Evolutionary conservation across 305 asterid genomes (phyloP).

Genomic region (Lippia alba): DNA sequence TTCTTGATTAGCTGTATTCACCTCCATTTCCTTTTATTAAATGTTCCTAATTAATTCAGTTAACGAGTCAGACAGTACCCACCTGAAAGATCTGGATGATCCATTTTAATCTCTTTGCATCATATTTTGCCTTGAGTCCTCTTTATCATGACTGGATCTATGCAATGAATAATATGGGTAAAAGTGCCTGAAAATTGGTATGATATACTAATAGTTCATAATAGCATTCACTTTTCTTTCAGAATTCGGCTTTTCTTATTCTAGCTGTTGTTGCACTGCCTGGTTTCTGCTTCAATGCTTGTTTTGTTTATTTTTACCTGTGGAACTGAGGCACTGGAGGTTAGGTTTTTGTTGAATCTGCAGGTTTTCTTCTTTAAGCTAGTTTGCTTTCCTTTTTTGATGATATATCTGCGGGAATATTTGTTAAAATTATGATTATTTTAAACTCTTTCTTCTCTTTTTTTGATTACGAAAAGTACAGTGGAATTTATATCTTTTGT

Average conservation of each 20-base stretch:
- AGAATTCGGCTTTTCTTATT: slow-evolving; percentile 22
- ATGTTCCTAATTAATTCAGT: slow-evolving; percentile 14
- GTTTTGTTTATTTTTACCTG: slow-evolving; percentile 20
- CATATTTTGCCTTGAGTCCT: neutral
- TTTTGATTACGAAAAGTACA: neutral
- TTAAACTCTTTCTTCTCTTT: neutral
- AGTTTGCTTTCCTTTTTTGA: slow-evolving; percentile 32
- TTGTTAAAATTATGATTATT: slow-evolving; percentile 11
- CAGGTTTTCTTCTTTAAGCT: slow-evolving; percentile 18
- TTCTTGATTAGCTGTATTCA: slow-evolving; percentile 7
- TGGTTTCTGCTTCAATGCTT: slow-evolving; percentile 20
- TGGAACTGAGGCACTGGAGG: slow-evolving; percentile 20
- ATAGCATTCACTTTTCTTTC: slow-evolving; percentile 10
- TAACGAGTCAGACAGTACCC: slow-evolving; percentile 23
- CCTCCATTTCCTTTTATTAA: slow-evolving; percentile 22
- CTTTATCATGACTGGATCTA: slow-evolving; percentile 27
- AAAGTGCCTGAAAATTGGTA: slow-evolving; percentile 29
- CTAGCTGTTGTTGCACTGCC: slow-evolving; percentile 26
- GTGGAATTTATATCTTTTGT: slow-evolving; percentile 31
- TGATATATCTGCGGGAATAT: slow-evolving; percentile 22
- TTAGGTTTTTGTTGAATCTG: slow-evolving; percentile 23
- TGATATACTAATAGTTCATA: slow-evolving; percentile 31
- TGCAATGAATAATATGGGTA: slow-evolving; percentile 21
- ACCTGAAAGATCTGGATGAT: slow-evolving; percentile 24
- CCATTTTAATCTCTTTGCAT: slow-evolving; percentile 11